These are phyloP conservation scores for Lanmaoa rubissima DNA, from an alignment of 768 basidiomycete species.

Conservation along the genomic window DNA sequence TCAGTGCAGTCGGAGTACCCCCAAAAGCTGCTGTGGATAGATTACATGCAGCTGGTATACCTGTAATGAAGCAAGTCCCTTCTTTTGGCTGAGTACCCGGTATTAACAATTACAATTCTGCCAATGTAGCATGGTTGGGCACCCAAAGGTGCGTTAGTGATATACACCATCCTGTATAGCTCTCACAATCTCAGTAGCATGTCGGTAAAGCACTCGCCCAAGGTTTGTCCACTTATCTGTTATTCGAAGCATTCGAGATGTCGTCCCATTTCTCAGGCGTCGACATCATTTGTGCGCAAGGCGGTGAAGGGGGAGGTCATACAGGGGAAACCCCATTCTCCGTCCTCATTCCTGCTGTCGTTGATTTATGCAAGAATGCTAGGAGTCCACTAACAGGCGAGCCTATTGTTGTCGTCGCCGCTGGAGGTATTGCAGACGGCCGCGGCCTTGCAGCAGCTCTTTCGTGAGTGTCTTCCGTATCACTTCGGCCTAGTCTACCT, in stretches of 20 bases:
- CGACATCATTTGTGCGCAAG: conserved; percentile 87
- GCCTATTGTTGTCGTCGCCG: conserved; percentile 75
- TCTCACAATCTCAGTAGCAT: conserved; percentile 43
- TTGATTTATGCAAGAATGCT: conserved; percentile 68
- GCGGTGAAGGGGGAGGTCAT: conserved; percentile 87
- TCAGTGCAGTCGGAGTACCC: conserved; percentile 83
- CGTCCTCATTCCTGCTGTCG: conserved; percentile 77
- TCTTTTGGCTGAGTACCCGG: not conserved
- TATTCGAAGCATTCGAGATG: not conserved
- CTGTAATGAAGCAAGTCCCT: conserved; percentile 76
- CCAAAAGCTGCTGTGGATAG: conserved; percentile 80
- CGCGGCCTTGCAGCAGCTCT: conserved; percentile 76
- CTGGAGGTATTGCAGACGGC: conserved; percentile 83
- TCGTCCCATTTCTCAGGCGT: conserved; percentile 48
- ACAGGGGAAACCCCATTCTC: conserved; percentile 82
- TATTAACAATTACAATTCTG: not conserved
- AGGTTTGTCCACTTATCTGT: conserved; percentile 36
- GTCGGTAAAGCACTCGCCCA: conserved; percentile 72
- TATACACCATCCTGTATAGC: not conserved
- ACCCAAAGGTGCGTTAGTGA: conserved; percentile 60
- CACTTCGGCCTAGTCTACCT: not conserved
- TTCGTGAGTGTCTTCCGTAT: conserved; percentile 40
- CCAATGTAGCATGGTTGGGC: conserved; percentile 68
- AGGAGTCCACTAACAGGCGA: conserved; percentile 78
- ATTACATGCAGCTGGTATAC: conserved; percentile 73